phyloP scores from a whole-genome alignment of 208 protist species.

The Tritrichomonas foetus region DNA sequence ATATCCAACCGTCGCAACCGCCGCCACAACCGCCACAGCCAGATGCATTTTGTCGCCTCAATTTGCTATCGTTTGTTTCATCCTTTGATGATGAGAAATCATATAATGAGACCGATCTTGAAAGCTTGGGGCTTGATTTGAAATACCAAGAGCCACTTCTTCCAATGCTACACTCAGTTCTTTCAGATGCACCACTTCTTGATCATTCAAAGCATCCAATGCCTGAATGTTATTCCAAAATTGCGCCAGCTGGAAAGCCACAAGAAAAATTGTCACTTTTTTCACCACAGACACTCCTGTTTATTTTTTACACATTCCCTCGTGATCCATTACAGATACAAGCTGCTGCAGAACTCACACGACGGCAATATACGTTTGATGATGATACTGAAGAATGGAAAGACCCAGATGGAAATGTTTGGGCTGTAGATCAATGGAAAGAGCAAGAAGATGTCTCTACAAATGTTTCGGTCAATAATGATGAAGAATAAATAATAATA shows the following conservation, averaged over 20 bases:
- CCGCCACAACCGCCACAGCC: not conserved
- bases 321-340: not conserved
- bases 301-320: not conserved
- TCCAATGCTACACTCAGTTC: constrained; percentile 30
- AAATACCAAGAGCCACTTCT: not conserved
- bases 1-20: too few species aligned
- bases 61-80: not conserved
- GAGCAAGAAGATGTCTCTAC: too few species aligned
- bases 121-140: not conserved
- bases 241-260: not conserved
- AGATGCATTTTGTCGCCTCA: not conserved
- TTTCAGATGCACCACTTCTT: constrained; percentile 32
- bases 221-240: not conserved
- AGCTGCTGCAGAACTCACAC: not conserved
- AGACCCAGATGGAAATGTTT: not conserved
- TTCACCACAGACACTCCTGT: not conserved
- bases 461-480: too few species aligned
- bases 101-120: constrained; percentile 10
- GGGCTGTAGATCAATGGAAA: constrained; percentile 9
- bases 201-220: not conserved
- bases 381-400: not conserved
- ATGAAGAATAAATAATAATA: too few species aligned
- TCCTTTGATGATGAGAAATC: not conserved
- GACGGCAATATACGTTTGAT: not conserved
- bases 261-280: not conserved